These are phyloP conservation scores for Calonectria leucothoes DNA, from an alignment of 2,329 filamentous ascomycete genomes.

Conservation along the genomic window DNA sequence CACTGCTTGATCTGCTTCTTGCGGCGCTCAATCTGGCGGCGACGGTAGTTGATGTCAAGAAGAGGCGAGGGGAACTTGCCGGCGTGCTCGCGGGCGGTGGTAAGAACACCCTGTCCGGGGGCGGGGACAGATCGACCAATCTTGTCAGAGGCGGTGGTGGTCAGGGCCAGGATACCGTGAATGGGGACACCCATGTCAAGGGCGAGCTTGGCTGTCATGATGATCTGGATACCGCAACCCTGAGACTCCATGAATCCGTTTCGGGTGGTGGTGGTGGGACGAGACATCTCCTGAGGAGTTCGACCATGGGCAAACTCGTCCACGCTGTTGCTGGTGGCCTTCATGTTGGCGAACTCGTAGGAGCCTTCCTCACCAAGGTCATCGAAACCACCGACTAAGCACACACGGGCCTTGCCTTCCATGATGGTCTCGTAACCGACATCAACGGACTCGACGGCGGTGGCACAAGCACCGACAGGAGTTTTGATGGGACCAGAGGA, in stretches of 20 bases:
- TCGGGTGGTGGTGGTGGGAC: constrained; percentile 94
- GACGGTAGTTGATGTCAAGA: constrained; percentile 97
- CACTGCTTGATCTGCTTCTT: constrained; percentile 95
- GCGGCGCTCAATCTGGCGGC: constrained; percentile 92
- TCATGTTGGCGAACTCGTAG: constrained; percentile 99
- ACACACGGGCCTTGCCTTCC: constrained; percentile 96
- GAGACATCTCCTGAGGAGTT: constrained; percentile 97
- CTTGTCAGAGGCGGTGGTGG: constrained; percentile 97
- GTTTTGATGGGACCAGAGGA: constrained; percentile 99
- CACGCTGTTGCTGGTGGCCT: constrained; percentile 97
- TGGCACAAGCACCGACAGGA: constrained; percentile 96
- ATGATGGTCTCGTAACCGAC: constrained; percentile 99
- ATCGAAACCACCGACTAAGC: constrained; percentile 98
- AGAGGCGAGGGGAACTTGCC: constrained; percentile 96
- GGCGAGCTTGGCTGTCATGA: constrained; percentile 97
- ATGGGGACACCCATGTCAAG: constrained; percentile 99
- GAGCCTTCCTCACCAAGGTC: constrained; percentile 99
- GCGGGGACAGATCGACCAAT: constrained; percentile 97
- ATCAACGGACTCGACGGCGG: constrained; percentile 95
- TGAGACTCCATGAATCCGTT: constrained; percentile 99
- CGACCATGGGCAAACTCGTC: constrained; percentile 96
- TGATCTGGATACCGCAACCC: constrained; percentile 96
- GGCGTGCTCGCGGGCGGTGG: constrained; percentile 89
- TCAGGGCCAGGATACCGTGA: constrained; percentile 92
- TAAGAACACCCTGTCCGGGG: constrained; percentile 95